These are phyloP conservation scores for Paraurostyla sp. DNA, from an alignment of 73 alveolate genomes.

Conservation along the genomic window DNA sequence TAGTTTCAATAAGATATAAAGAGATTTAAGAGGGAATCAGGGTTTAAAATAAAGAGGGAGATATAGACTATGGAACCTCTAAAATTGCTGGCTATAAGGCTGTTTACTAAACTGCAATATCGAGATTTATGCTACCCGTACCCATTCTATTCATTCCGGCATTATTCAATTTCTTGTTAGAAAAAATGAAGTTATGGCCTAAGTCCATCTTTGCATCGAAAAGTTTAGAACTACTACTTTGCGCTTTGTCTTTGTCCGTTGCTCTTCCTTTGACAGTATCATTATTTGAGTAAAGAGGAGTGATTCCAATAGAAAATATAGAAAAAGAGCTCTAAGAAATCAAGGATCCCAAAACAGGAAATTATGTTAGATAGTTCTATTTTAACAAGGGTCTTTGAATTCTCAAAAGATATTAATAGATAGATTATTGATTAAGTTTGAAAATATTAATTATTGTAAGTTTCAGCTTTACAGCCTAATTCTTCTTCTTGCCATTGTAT, in stretches of 20 bases:
- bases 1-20: conserved; percentile 74
- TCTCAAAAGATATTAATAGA: too few relatives aligned
- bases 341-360: conserved; percentile 21
- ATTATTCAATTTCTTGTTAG: neutral
- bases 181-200: conserved; percentile 54
- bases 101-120: conserved; percentile 62
- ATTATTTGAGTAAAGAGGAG: conserved; percentile 56
- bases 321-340: conserved; percentile 12
- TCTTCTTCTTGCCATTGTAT: too few relatives aligned
- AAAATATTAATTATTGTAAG: too few relatives aligned
- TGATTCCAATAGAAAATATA: neutral
- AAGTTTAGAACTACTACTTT: conserved; percentile 51
- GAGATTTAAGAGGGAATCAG: conserved; percentile 76
- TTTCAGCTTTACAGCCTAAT: too few relatives aligned
- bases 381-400: conserved; percentile 60
- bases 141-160: conserved; percentile 75
- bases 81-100: conserved; percentile 78
- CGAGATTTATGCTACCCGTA: conserved; percentile 66
- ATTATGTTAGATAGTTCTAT: conserved; percentile 17
- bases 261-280: conserved; percentile 68
- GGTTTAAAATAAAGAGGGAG: conserved; percentile 67
- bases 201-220: neutral
- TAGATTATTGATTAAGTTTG: too few relatives aligned
- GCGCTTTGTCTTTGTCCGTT: conserved; percentile 38
- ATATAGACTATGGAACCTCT: conserved; percentile 65